Conservation (phyloP, 768 basidiomycete genomes). For the Leucogyrophana mollusca region DNA sequence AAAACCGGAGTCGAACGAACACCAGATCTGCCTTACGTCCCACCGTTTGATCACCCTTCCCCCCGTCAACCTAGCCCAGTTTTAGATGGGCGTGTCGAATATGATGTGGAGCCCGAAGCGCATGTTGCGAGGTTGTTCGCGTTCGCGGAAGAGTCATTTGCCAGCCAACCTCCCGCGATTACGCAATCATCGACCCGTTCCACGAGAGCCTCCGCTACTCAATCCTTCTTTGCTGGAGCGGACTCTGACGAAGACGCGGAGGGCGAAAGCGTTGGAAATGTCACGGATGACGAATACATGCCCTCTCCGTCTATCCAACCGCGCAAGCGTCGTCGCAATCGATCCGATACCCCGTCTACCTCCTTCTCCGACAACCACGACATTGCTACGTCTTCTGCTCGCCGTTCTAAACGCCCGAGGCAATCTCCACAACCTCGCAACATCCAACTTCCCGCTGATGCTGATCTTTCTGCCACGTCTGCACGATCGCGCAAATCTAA, state of each 20-base stretch:
- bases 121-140: too few species aligned
- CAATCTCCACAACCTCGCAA: conserved; percentile 44
- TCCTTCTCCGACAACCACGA: background rate
- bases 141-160: background rate
- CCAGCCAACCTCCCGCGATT: background rate
- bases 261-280: conserved; percentile 38
- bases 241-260: conserved; percentile 29
- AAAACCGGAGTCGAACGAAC: too few species aligned
- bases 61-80: conserved; percentile 1
- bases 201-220: conserved; percentile 6
- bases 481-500: conserved; percentile 22
- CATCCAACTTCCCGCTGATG: conserved; percentile 34
- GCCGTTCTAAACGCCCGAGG: conserved; percentile 26
- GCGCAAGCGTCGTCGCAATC: conserved; percentile 32
- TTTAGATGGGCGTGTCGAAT: too few species aligned
- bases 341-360: background rate
- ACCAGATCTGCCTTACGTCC: conserved; percentile 13
- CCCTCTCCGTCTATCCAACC: conserved; percentile 34
- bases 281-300: conserved; percentile 44
- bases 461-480: conserved; percentile 13
- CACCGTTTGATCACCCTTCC: conserved; percentile 6
- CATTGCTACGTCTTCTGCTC: conserved; percentile 6
- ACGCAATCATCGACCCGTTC: conserved; percentile 10
- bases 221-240: background rate
- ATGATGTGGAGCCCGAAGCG: background rate